Conservation (phyloP, 768 basidiomycete species). For the Cystobasidium onofrii region DNA sequence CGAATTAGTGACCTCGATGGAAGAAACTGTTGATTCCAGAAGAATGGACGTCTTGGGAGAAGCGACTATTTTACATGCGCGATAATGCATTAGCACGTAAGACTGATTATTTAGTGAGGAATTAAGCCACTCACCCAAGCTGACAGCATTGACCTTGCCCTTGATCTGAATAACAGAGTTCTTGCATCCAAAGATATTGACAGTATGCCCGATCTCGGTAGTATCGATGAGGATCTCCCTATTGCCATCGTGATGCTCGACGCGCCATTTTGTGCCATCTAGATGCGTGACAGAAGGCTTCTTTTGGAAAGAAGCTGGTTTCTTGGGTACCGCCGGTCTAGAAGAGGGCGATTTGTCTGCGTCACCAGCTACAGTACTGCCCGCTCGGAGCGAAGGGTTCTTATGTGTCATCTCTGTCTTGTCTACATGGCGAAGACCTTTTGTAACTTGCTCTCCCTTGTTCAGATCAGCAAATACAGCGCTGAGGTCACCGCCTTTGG, state of each 20-base stretch:
- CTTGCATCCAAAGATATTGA: constrained; percentile 88
- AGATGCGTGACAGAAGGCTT: constrained; percentile 81
- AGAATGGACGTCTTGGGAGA: constrained; percentile 79
- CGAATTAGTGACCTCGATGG: constrained; percentile 76
- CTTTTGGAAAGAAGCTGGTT: constrained; percentile 78
- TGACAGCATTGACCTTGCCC: constrained; percentile 92
- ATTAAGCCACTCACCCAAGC: constrained; percentile 56
- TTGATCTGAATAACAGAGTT: constrained; percentile 70
- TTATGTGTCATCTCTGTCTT: constrained; percentile 98
- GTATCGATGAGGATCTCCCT: constrained; percentile 62
- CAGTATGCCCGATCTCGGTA: constrained; percentile 66
- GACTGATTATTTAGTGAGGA: background rate
- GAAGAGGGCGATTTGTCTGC: background rate
- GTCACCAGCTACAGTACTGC: constrained; percentile 50
- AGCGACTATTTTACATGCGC: constrained; percentile 62
- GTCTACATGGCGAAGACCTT: constrained; percentile 83
- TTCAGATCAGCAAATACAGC: constrained; percentile 88
- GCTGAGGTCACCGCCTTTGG: constrained; percentile 48
- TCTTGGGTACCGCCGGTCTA: constrained; percentile 53
- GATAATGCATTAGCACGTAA: background rate
- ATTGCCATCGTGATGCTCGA: constrained; percentile 68
- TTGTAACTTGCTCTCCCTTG: constrained; percentile 79
- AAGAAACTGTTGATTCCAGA: constrained; percentile 85
- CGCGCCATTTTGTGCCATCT: constrained; percentile 87
- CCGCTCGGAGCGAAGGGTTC: constrained; percentile 72